Conservation (phyloP, 108 stramenopile species). For the Nitzschia palea region DNA sequence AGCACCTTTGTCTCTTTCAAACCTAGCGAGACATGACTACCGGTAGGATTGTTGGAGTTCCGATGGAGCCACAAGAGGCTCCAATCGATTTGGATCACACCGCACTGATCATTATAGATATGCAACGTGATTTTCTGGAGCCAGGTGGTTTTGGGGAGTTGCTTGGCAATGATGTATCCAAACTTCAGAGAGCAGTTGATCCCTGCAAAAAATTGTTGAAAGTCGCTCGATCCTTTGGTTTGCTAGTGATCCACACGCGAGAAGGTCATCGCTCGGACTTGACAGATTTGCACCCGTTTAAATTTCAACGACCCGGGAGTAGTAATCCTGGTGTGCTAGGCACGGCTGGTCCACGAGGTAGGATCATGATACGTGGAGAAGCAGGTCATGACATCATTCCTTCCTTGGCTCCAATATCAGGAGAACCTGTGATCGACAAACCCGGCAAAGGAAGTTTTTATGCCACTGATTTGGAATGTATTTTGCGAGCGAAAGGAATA, state of each 20-base stretch:
- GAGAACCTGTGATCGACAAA: slow-evolving; percentile 67
- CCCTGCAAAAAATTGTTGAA: slow-evolving; percentile 46
- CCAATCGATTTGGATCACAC: slow-evolving; percentile 28
- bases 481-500: slow-evolving; percentile 41
- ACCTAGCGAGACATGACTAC: neutral
- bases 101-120: slow-evolving; percentile 30
- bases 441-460: slow-evolving; percentile 79
- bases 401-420: slow-evolving; percentile 44
- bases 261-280: slow-evolving; percentile 54
- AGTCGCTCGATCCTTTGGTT: slow-evolving; percentile 20
- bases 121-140: slow-evolving; percentile 23
- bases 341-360: slow-evolving; percentile 35
- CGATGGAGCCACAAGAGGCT: slow-evolving; percentile 14
- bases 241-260: slow-evolving; percentile 48
- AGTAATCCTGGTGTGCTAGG: slow-evolving; percentile 31
- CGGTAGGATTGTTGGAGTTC: neutral
- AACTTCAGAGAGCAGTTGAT: slow-evolving; percentile 45
- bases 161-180: slow-evolving; percentile 64
- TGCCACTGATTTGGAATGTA: slow-evolving; percentile 62
- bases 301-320: slow-evolving; percentile 7
- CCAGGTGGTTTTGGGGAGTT: slow-evolving; percentile 61
- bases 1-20: no score
- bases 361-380: slow-evolving; percentile 63
- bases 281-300: slow-evolving; percentile 38
- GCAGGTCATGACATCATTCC: slow-evolving; percentile 62